Percentiles rank a stretch among this genome's conserved stretches.
Evolutionary conservation across 2,329 filamentous ascomycete genomes (phyloP).

Genomic region (Diaporthe sp.): DNA sequence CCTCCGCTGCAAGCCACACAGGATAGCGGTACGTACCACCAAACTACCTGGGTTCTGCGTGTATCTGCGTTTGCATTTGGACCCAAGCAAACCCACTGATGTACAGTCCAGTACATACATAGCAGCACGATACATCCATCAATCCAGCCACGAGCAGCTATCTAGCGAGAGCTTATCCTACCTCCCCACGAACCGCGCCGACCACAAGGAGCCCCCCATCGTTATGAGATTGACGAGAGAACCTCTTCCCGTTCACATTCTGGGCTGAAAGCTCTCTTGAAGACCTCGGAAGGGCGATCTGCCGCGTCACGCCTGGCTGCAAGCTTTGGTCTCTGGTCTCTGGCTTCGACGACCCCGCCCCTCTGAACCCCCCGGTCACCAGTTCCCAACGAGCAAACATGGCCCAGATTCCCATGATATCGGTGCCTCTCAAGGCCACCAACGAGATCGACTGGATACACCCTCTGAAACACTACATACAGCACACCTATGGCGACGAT

Average conservation of each 20-base stretch:
- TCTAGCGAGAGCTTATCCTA: constrained; percentile 28
- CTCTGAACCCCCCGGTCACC: neutral
- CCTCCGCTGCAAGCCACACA: constrained; percentile 15
- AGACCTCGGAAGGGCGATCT: constrained; percentile 16
- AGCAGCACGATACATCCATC: constrained; percentile 29
- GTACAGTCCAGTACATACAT: constrained; percentile 12
- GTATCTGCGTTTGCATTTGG: constrained; percentile 7
- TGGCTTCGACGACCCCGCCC: constrained; percentile 37
- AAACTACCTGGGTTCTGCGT: neutral
- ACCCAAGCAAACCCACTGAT: constrained; percentile 9
- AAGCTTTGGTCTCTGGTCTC: constrained; percentile 38
- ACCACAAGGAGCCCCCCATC: constrained; percentile 12
- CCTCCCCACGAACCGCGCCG: constrained; percentile 13
- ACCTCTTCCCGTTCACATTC: constrained; percentile 12
- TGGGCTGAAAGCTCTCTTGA: constrained; percentile 36
- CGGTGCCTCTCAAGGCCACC: constrained; percentile 90
- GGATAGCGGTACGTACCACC: constrained; percentile 23
- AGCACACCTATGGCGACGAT: constrained; percentile 94
- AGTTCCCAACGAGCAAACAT: constrained; percentile 57
- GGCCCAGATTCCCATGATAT: constrained; percentile 95
- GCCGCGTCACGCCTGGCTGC: constrained; percentile 34
- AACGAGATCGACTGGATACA: constrained; percentile 99
- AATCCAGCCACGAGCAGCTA: constrained; percentile 26
- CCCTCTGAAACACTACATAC: constrained; percentile 93
- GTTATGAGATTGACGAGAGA: constrained; percentile 38